Base-by-base conservation (phyloP, 2,329 filamentous ascomycete species). In the Fonsecaea pedrosoi region DNA sequence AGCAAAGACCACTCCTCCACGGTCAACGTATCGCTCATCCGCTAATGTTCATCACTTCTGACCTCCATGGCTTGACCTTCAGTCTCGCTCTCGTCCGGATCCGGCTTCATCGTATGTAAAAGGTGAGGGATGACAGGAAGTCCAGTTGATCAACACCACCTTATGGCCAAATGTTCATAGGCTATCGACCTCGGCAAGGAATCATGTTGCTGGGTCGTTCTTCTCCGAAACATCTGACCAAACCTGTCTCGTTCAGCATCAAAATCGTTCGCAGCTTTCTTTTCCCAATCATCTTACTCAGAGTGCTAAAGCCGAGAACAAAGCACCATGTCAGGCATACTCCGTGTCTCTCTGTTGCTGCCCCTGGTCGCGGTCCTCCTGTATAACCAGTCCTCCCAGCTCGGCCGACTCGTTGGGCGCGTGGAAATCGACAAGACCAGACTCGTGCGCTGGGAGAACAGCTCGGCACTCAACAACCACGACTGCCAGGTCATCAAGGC, bases 361-460 rank as follows among this genome's bases (percentile, higher is more conserved):
- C 61, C 67, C 4, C 18, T 69, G 15, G 37, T 69, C 54, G 54
- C 61, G 3, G 9, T 69, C 13, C 12, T 59, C 34, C 40, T 69
- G 12, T 69, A 67, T 40, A 60, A n/a, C 30, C 68, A 68, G 42
- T 61, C 65, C 1, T 34, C 12, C 2, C 38, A 62, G 48, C 54
- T 70, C 3, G 62, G 40, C 57, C 58, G 37, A 12, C 38, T 68
- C 5, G 54, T 57, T 12, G 66, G 68, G 12, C 62, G 53, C 15
- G 68, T 59, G 9, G 53, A 70, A 12, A 68, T 70, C 42, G 68
- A 70, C 54, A 62, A 66, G 42, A 45, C 60, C 4, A 21, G 68
- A 54, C 62, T 70, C n/a, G 60, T 66, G 13, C 63, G 66, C 13
- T 70, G 68, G 68, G 62, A 63, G 40, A 66, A 68, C 50, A 68